phyloP scores from a whole-genome alignment of 225 moss, liverwort and hornwort species.

The Rhytidiadelphus loreus region DNA sequence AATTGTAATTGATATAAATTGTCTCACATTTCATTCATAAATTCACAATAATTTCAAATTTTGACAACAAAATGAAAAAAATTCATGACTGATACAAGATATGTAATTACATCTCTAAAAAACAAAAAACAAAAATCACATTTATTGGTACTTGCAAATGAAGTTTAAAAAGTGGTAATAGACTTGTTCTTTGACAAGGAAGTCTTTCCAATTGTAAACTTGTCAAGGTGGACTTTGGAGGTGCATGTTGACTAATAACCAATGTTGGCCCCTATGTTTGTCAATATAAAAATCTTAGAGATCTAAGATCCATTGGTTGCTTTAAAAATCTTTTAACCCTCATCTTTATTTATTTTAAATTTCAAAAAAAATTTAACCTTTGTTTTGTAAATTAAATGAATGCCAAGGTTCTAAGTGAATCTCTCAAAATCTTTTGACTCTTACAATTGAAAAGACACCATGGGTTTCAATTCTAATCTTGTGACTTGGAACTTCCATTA shows the following conservation, averaged over 20 bases:
- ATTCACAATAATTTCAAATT: not conserved
- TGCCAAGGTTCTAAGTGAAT: accelerated
- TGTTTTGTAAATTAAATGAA: not conserved
- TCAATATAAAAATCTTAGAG: not conserved
- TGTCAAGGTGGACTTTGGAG: not conserved
- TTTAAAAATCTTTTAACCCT: not conserved
- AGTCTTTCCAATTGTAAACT: not conserved
- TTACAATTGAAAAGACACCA: not conserved
- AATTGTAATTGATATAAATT: not conserved
- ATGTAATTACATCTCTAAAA: not conserved
- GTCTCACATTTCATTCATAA: not conserved
- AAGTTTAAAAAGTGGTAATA: not conserved
- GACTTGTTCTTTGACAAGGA: accelerated
- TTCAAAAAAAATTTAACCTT: too few species aligned
- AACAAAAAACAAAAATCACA: not conserved
- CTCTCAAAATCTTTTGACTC: not conserved
- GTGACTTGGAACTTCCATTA: not conserved
- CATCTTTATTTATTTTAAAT: not conserved
- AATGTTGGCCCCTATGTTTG: not conserved
- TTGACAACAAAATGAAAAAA: not conserved
- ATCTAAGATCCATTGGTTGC: accelerated
- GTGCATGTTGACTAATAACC: not conserved
- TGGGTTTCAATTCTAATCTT: not conserved
- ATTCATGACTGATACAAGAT: not conserved
- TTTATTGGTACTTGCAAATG: not conserved